Evolutionary conservation across 768 basidiomycete species (phyloP), one percentile per base, ranked within the genome.

Genomic region (Antrodiella citrinella): DNA sequence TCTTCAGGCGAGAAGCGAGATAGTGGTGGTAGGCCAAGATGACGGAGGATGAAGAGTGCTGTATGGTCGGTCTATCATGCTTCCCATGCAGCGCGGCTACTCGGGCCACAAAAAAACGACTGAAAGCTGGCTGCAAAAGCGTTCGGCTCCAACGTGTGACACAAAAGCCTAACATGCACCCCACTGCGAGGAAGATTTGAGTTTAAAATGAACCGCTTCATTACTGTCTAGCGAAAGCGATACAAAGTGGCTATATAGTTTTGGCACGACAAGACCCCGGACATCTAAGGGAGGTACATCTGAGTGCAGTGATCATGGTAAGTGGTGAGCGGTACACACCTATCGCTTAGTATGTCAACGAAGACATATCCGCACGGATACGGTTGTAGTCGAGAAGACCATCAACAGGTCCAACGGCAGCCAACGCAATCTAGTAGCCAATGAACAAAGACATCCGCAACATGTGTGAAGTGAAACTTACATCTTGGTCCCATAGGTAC

Each of bases 401-500:
- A 58, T 99, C 96, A 51, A 86, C 77, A 58, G 81, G 84, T 52
- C 95, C 95, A 51, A 93, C 70, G 50, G 94, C 95, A 45, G 95
- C 91, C 41, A 97, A 68, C 2, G 92, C 84, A 56, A 93, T 73
- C 85, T 90, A 60, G 1, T 26, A 45, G 18, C 56, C 21, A n/a
- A 35, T 24, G 26, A 48, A 54, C 10, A 30, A 12, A 47, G 21
- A 35, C 38, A 30, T 30, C 23, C 35, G 3, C 20, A 20, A 47
- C 50, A 13, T 62, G 24, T 39, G 15, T 38, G 19, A 30, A 23
- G 23, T 30, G 45, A 22, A 46, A 74, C 81, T 61, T 64, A 91
- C 88, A 67, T 96, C 93, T 69, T 90, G 88, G 68, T 97, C 93
- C 91, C 92, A 96, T 13, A 96, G 77, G 68, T 96, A 96, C 73